Conservation (phyloP, 257 asterid genomes). For the Linderniella brevidens region DNA sequence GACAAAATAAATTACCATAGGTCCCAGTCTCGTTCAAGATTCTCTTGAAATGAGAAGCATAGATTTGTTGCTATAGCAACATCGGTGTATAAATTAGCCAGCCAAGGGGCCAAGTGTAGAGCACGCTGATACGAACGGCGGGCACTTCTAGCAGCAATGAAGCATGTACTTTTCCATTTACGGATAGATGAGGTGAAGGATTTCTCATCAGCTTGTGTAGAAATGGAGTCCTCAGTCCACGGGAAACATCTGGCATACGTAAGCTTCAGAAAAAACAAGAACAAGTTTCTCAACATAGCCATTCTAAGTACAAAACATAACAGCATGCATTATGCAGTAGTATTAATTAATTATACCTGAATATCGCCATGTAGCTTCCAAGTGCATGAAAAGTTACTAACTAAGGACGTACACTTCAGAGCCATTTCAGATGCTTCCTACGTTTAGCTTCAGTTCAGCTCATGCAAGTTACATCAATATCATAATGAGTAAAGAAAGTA, state of each 20-base stretch:
- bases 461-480: slow-evolving; percentile 11
- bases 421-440: slow-evolving; percentile 87
- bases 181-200: slow-evolving; percentile 44
- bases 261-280: slow-evolving; percentile 37
- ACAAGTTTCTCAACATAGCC: slow-evolving; percentile 12
- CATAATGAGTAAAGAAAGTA: slow-evolving; percentile 10
- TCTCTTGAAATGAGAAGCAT: slow-evolving; percentile 38
- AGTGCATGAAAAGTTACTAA: slow-evolving; percentile 52
- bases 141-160: slow-evolving; percentile 55
- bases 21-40: slow-evolving; percentile 19
- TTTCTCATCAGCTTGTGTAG: slow-evolving; percentile 29
- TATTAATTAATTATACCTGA: slow-evolving; percentile 35
- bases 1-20: slow-evolving; percentile 33
- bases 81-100: slow-evolving; percentile 65
- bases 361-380: slow-evolving; percentile 98
- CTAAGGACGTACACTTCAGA: slow-evolving; percentile 31
- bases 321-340: neutral
- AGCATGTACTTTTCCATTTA: slow-evolving; percentile 65
- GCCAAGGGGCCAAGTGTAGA: slow-evolving; percentile 86
- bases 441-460: slow-evolving; percentile 14
- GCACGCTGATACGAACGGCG: slow-evolving; percentile 79
- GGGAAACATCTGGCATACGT: slow-evolving; percentile 78
- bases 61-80: slow-evolving; percentile 67
- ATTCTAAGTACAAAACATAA: slow-evolving; percentile 6
- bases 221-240: slow-evolving; percentile 47